These are phyloP conservation scores for Fraxinus excelsior DNA, from an alignment of 257 asterid genomes.

Conservation along the genomic window DNA sequence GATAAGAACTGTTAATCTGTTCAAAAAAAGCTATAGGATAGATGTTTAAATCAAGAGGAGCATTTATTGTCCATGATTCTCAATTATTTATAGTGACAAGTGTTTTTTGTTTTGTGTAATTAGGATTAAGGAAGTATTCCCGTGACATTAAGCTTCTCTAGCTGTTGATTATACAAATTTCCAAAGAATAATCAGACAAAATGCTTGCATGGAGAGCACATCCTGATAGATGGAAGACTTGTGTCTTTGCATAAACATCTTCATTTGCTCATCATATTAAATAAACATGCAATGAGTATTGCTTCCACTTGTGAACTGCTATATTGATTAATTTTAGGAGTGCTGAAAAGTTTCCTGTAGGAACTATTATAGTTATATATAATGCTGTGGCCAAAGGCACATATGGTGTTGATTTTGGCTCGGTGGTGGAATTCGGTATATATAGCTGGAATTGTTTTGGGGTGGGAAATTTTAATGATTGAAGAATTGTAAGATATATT, in stretches of 20 bases:
- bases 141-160: background rate
- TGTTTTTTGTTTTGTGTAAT: background rate
- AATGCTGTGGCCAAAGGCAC: background rate
- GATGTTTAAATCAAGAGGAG: background rate
- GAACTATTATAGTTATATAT: background rate
- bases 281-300: background rate
- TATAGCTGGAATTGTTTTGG: background rate
- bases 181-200: background rate
- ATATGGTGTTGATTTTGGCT: background rate
- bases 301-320: background rate
- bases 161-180: background rate
- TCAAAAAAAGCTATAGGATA: background rate
- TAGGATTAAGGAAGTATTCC: background rate
- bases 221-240: background rate
- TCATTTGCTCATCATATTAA: background rate
- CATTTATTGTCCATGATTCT: background rate
- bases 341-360: no score
- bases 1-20: background rate
- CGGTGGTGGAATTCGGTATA: background rate
- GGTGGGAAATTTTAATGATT: no score
- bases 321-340: background rate
- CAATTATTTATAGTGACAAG: background rate
- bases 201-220: background rate
- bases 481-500: no score
- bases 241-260: background rate